Conservation (phyloP, 768 basidiomycete genomes). For the Xerocomellus amylosporus region DNA sequence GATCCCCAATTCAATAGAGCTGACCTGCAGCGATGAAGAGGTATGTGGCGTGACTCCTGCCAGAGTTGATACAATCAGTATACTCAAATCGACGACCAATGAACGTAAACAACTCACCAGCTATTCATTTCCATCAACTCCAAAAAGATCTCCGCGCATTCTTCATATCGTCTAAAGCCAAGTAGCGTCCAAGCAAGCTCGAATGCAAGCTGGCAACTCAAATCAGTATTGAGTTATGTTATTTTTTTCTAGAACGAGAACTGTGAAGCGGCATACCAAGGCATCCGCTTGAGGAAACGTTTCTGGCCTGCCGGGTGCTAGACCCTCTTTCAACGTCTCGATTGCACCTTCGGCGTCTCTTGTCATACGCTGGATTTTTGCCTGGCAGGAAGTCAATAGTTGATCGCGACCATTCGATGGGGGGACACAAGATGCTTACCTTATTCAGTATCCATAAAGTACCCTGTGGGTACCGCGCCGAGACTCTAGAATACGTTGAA, state of each 20-base stretch:
- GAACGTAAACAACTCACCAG: conserved; percentile 45
- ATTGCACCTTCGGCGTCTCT: conserved; percentile 66
- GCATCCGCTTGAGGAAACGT: conserved; percentile 72
- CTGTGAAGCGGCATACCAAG: conserved; percentile 39
- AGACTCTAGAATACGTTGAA: conserved; percentile 39
- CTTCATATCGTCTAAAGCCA: conserved; percentile 58
- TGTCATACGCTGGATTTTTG: conserved; percentile 74
- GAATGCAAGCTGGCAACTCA: conserved; percentile 57
- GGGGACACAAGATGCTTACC: conserved; percentile 32
- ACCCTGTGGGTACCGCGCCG: conserved; percentile 59
- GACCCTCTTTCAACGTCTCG: conserved; percentile 52
- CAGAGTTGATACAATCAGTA: background rate
- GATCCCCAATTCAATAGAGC: conserved; percentile 6
- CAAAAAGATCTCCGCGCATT: conserved; percentile 66
- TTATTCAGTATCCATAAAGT: conserved; percentile 73
- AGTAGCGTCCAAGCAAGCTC: conserved; percentile 79
- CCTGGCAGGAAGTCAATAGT: conserved; percentile 37
- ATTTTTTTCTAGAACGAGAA: background rate
- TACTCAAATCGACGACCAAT: background rate
- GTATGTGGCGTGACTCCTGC: conserved; percentile 77
- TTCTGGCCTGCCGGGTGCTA: conserved; percentile 48
- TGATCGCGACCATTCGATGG: background rate
- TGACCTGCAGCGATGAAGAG: conserved; percentile 70
- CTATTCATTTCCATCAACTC: conserved; percentile 63
- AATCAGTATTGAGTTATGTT: background rate